phyloP scores from a whole-genome alignment of 495 filamentous ascomycete genomes.

The Zalerion maritima region DNA sequence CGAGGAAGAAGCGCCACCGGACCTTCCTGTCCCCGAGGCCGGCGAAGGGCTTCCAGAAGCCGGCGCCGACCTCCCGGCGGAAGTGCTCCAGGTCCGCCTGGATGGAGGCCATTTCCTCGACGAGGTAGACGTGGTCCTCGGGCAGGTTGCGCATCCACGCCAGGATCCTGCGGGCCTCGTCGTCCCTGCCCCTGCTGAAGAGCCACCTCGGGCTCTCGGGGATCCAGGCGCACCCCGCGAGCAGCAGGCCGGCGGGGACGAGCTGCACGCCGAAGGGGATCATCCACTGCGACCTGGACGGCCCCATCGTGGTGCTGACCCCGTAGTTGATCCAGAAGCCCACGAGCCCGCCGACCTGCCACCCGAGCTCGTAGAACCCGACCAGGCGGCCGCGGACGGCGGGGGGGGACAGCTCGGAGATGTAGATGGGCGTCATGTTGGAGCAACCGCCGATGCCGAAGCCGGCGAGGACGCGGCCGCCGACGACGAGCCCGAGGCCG shows the following conservation, averaged over 20 bases:
- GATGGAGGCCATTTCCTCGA: slow-evolving; percentile 49
- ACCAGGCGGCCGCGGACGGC: slow-evolving; percentile 39
- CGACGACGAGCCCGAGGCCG: slow-evolving; percentile 47
- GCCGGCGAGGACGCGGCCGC: slow-evolving; percentile 37
- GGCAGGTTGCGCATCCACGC: slow-evolving; percentile 50
- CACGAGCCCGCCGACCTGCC: slow-evolving; percentile 59
- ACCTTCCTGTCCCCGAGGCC: slow-evolving; percentile 33
- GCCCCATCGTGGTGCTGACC: slow-evolving; percentile 28
- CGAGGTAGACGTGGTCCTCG: slow-evolving; percentile 45
- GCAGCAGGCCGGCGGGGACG: slow-evolving; percentile 36
- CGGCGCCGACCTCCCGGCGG: slow-evolving; percentile 37
- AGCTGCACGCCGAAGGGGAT: slow-evolving; percentile 44
- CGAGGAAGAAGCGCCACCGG: slow-evolving; percentile 50
- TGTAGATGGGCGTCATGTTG: slow-evolving; percentile 43
- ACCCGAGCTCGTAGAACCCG: slow-evolving; percentile 57
- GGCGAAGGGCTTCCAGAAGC: slow-evolving; percentile 56
- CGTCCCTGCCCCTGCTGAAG: slow-evolving; percentile 36
- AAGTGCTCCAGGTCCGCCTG: slow-evolving; percentile 45
- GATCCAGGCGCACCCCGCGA: slow-evolving; percentile 34
- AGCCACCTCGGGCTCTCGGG: slow-evolving; percentile 53
- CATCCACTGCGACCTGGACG: slow-evolving; percentile 35
- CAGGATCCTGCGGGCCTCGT: slow-evolving; percentile 42
- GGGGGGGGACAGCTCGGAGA: slow-evolving; percentile 40
- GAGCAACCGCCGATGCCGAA: slow-evolving; percentile 37
- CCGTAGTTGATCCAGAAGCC: slow-evolving; percentile 60